A percentile compares a stretch with the other conserved stretches of the same genome.
phyloP scores from a whole-genome alignment of 495 filamentous ascomycete species.

The Aeminium ludgeri region DNA sequence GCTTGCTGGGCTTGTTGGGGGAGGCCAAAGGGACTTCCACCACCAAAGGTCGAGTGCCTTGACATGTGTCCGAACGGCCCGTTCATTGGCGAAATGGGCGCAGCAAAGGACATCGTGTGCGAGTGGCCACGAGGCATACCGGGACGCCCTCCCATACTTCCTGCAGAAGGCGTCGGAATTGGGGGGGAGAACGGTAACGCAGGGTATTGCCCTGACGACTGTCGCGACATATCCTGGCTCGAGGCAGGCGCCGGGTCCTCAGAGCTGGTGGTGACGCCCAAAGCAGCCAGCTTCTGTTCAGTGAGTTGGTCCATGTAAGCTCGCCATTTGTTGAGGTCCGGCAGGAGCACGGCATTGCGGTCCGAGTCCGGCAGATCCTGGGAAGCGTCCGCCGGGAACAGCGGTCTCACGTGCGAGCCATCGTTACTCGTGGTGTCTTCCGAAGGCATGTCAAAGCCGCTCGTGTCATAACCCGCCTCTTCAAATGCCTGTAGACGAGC shows the following conservation, averaged over 20 bases:
- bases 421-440: neutral
- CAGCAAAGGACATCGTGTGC: conserved; percentile 24
- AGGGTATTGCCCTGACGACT: conserved; percentile 46
- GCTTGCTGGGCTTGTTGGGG: conserved; percentile 2
- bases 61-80: conserved; percentile 24
- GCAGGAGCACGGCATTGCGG: conserved; percentile 50
- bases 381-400: conserved; percentile 50
- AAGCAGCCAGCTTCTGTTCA: conserved; percentile 77
- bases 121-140: conserved; percentile 21
- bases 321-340: conserved; percentile 66
- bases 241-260: conserved; percentile 43
- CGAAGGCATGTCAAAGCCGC: conserved; percentile 40
- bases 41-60: conserved; percentile 23
- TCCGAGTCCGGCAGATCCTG: conserved; percentile 34
- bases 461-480: conserved; percentile 54
- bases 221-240: conserved; percentile 32
- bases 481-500: conserved; percentile 54
- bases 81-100: conserved; percentile 19
- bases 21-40: conserved; percentile 18
- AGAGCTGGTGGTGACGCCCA: conserved; percentile 66
- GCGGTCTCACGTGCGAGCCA: conserved; percentile 42
- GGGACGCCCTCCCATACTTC: conserved; percentile 25
- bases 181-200: conserved; percentile 58
- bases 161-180: conserved; percentile 44
- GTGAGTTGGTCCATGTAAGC: conserved; percentile 61